These are phyloP conservation scores for Geotrichum siamense DNA, from an alignment of 1,139 yeast species.

Conservation along the genomic window DNA sequence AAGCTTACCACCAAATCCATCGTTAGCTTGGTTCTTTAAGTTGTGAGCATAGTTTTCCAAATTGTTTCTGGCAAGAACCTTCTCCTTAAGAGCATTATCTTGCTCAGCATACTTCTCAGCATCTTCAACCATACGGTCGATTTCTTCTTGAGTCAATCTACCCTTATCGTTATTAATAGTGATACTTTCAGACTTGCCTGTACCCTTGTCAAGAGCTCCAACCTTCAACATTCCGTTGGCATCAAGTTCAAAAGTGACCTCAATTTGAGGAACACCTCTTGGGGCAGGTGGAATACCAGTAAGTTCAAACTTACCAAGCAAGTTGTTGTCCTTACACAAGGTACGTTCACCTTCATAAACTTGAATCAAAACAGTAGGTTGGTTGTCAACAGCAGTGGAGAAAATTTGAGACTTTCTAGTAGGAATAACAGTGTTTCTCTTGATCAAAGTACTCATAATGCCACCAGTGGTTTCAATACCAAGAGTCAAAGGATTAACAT, in stretches of 20 bases:
- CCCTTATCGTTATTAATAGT: constrained; percentile 97
- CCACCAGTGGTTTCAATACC: constrained; percentile 99
- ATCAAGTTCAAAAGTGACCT: constrained; percentile 89
- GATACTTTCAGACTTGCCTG: constrained; percentile 90
- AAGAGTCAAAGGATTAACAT: constrained; percentile 88
- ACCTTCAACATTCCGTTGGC: constrained; percentile 95
- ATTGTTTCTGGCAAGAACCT: constrained; percentile 79
- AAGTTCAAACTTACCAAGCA: constrained; percentile 91
- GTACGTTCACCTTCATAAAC: constrained; percentile 98
- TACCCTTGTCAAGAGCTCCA: constrained; percentile 90
- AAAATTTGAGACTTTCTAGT: constrained; percentile 94
- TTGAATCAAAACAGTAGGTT: constrained; percentile 93
- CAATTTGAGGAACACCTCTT: constrained; percentile 96
- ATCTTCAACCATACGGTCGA: constrained; percentile 91
- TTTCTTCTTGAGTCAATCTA: constrained; percentile 84
- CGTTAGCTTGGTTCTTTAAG: constrained; percentile 70
- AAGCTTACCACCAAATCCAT: constrained; percentile 67
- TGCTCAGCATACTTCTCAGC: constrained; percentile 87
- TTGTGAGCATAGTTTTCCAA: constrained; percentile 86
- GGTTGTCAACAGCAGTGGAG: constrained; percentile 96
- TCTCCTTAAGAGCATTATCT: constrained; percentile 69
- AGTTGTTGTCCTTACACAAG: constrained; percentile 88
- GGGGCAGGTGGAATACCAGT: constrained; percentile 97
- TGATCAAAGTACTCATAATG: constrained; percentile 93
- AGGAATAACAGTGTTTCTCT: constrained; percentile 96